Evolutionary conservation across 257 asterid genomes (phyloP), one percentile per base, ranked within the genome.

Genomic region (Nicotiana undulata): DNA sequence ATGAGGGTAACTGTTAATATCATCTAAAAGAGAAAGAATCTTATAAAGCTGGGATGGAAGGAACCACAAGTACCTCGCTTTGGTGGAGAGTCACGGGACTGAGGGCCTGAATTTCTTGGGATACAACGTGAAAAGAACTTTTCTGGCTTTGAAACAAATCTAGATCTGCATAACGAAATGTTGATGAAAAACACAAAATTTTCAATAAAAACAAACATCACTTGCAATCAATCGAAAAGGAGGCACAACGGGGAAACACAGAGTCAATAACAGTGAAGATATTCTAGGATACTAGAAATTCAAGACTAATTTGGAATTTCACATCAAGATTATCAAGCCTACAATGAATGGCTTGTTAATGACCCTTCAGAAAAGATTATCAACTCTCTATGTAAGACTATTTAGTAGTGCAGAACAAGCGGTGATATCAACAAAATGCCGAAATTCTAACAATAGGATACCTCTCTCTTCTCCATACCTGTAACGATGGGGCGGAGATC

Each of bases 51-150:
- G 26, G 17, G 12, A 40, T 5, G 4, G 6, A 63, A 77, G 83
- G 75, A 34, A 60, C 53, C 40, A 51, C 61, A 77, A 6, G 58
- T 86, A 96, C 99, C 99, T 92, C 99, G 88, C 85, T 91, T 91
- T 56, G 99, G 99, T 7, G 99, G 98, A 76, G 97, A 84, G 82
- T 94, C 98, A 22, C 98, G 97, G 53, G 98, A 90, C 85, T 96
- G 97, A 49, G 97, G 98, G 76, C 97, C 99, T 49, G 93, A 77
- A 80, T 86, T 87, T 87, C 94, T 86, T 13, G 92, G 92, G 24
- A 86, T 86, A 86, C 98, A 94, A 3, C 98, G 93, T 0, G 86
- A 81, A 86, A 79, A 93, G 87, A 93, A 93, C 29, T 90, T 96
- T 66, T 90, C 97, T 51, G 86, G 96, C 80, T 92, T 96, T 28